Percentiles rank a stretch among this genome's conserved stretches.
phyloP scores from a whole-genome alignment of 2,329 filamentous ascomycete species.

The Acephala macrosclerotiorum region DNA sequence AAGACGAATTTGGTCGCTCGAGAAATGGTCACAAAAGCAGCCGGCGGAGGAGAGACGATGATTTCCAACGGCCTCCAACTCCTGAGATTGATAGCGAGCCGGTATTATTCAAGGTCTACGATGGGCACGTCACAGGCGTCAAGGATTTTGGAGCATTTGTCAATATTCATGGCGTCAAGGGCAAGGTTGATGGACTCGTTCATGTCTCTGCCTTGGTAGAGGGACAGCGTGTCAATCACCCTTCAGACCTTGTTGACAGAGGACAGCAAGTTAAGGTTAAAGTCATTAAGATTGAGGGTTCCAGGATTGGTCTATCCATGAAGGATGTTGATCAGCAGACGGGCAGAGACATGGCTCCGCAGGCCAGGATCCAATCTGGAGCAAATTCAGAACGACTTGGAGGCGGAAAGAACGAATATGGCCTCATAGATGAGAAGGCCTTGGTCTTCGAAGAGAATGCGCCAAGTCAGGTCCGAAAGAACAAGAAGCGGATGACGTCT shows the following conservation, averaged over 20 bases:
- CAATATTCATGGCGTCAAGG: slow-evolving; percentile 84
- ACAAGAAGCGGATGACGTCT: slow-evolving; percentile 93
- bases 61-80: slow-evolving; percentile 70
- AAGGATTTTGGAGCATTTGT: slow-evolving; percentile 98
- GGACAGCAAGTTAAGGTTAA: slow-evolving; percentile 93
- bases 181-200: slow-evolving; percentile 91
- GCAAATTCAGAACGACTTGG: slow-evolving; percentile 88
- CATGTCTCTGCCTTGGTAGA: slow-evolving; percentile 90
- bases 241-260: slow-evolving; percentile 82
- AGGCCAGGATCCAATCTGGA: slow-evolving; percentile 81
- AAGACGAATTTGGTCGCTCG: slow-evolving; percentile 65
- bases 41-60: slow-evolving; percentile 56
- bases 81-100: slow-evolving; percentile 84
- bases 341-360: slow-evolving; percentile 82
- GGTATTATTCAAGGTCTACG: slow-evolving; percentile 85
- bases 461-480: slow-evolving; percentile 59
- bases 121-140: slow-evolving; percentile 87
- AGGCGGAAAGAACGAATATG: slow-evolving; percentile 66
- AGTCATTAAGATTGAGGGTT: slow-evolving; percentile 84
- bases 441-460: slow-evolving; percentile 70
- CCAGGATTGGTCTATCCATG: slow-evolving; percentile 89
- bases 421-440: slow-evolving; percentile 56
- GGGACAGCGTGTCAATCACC: slow-evolving; percentile 87
- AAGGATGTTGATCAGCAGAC: slow-evolving; percentile 94
- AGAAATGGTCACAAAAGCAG: slow-evolving; percentile 51